Base-by-base conservation (phyloP, 495 filamentous ascomycete species). In the Clohesyomyces aquaticus region DNA sequence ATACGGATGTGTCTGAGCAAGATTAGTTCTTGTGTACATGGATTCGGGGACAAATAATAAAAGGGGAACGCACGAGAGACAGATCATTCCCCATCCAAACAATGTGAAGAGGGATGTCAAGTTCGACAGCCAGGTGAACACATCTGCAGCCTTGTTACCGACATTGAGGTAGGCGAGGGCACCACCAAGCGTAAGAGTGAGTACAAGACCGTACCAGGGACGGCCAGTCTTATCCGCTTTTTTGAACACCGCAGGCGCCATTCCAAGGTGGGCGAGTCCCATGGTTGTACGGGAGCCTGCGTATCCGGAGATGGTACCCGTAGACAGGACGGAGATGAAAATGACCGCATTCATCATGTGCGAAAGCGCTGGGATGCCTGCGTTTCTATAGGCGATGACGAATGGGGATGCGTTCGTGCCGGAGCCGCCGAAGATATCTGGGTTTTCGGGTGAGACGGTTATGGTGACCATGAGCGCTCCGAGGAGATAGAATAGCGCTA, bases 1-100 rank as follows among this genome's bases (percentile, higher is more conserved):
- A 73, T 62, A 10, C 71, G 71, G 59, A 73, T 73, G 53, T 73
- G 71, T n/a, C n/a, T n/a, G n/a, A n/a, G n/a, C n/a, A n/a, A n/a
- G n/a, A n/a, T n/a, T n/a, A n/a, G n/a, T n/a, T n/a, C n/a, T n/a
- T n/a, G n/a, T n/a, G n/a, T n/a, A n/a, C n/a, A n/a, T n/a, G n/a
- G n/a, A n/a, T n/a, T n/a, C n/a, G n/a, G n/a, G n/a, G n/a, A n/a
- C n/a, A n/a, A n/a, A n/a, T n/a, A n/a, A n/a, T n/a, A n/a, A n/a
- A n/a, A n/a, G n/a, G n/a, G n/a, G n/a, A n/a, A n/a, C n/a, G n/a
- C n/a, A n/a, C 19, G 65, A 63, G 0, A 71, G 59, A 43, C 68
- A 73, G 28, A 73, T 73, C 71, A 73, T 63, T 43, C 61, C 68
- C 68, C 68, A 73, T 23, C 66, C 67, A 47, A 69, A 72, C n/a